Base-by-base conservation (phyloP, 2,329 filamentous ascomycete genomes). In the Arachnopeziza araneosa region DNA sequence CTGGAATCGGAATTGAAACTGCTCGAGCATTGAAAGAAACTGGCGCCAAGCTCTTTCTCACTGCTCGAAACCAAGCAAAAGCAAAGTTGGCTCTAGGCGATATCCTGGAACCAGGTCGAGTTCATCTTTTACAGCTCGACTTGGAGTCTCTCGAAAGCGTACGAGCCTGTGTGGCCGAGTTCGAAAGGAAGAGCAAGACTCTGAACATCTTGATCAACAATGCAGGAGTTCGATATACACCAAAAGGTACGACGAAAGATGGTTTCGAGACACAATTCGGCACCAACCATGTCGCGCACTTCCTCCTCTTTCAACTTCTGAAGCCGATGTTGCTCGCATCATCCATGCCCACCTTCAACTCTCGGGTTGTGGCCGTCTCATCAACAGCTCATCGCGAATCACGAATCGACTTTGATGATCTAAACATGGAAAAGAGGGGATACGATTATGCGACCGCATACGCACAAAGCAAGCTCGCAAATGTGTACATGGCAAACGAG, bases 201-300 rank as follows among this genome's bases (percentile, higher is more conserved):
- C 64, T 75, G 14, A 73, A 76, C 54, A 64, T 74, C 32, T 63
- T 68, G 24, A 60, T 68, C 44, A 57, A 55, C 55, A 69, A 69
- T 48, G 67, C 67, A 0, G 67, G 66, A 30, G 59, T 64, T 14
- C 64, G 63, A 62, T 59, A 57, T 12, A 51, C 52, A 48, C 62
- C 60, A 19, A 58, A 66, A 56, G 66, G 74, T 19, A 60, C 63
- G 6, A 81, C 77, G 1, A 63, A 63, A n/a, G 79, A 81, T 61
- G 79, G 78, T 22, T 78, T 77, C 66, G 80, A 84, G 64, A 69
- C 69, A 0, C 80, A 83, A 62, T 78, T 83, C 60, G 80, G 76
- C 51, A 78, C 75, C 17, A 83, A 83, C 66, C 78, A 84, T 65
- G 72, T 85, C 4, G 74, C 72, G 19, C 79, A 83, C 64, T 84